Evolutionary conservation across 768 basidiomycete genomes (phyloP).

Genomic region (Fibroporia radiculosa): DNA sequence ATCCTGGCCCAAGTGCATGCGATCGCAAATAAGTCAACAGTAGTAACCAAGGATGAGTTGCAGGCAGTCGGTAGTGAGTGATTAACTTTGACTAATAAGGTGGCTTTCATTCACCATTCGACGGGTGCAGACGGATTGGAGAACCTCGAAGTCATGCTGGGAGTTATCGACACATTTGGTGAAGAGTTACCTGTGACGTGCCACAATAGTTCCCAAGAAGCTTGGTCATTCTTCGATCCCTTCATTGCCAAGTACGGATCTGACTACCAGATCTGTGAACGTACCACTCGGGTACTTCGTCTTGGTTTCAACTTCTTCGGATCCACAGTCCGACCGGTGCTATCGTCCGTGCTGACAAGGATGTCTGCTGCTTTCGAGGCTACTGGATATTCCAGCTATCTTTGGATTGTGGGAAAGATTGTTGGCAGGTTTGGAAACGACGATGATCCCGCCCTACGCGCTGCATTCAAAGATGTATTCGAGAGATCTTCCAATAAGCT

Average conservation of each 20-base stretch:
- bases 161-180: constrained; percentile 73
- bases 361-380: constrained; percentile 75
- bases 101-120: not conserved
- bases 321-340: constrained; percentile 51
- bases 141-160: constrained; percentile 88
- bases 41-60: constrained; percentile 65
- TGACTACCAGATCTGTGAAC: constrained; percentile 72
- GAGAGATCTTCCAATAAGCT: constrained; percentile 72
- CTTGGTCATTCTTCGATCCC: constrained; percentile 77
- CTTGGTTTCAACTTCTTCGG: constrained; percentile 81
- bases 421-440: constrained; percentile 71
- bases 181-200: constrained; percentile 78
- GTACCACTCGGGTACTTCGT: constrained; percentile 76
- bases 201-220: constrained; percentile 66
- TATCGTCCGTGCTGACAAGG: constrained; percentile 62
- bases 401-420: constrained; percentile 92
- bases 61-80: constrained; percentile 59
- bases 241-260: constrained; percentile 76
- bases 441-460: constrained; percentile 45
- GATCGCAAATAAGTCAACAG: constrained; percentile 42
- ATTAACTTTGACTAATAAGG: not conserved
- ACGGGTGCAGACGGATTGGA: constrained; percentile 66
- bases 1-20: constrained; percentile 73
- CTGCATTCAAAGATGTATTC: constrained; percentile 55
- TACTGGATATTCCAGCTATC: constrained; percentile 76